Evolutionary conservation across 345 rosid species (phyloP), one percentile per base, ranked within the genome.

Genomic region (Eucalyptus rudis): DNA sequence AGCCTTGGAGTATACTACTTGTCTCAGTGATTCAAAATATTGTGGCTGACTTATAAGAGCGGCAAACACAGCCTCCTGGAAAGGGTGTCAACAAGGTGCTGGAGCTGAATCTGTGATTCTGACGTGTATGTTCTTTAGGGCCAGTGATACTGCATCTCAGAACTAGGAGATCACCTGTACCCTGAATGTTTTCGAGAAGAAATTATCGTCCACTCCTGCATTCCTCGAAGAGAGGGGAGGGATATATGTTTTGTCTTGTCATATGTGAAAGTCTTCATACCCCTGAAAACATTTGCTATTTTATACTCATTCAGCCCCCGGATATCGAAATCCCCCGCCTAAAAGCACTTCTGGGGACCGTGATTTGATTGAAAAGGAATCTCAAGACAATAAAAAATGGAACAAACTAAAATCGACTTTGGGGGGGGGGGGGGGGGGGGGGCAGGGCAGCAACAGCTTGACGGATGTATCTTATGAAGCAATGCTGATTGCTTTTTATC

Each of bases 41-140:
- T 92, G 90, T 5, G 90, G 76, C 10, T 92, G 91, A 89, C 94
- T 91, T 80, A 64, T 89, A 88, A 93, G 87, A 89, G 96, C 95
- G 81, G 90, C 89, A 40, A 4, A 89, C 58, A 95, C 94, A 88
- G 97, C 96, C 88, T 94, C 95, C 83, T 92, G 97, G 94, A 95
- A 95, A 45, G 54, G 20, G 54, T 51, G 54, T 51, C 54, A 51
- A 51, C 54, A 16, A 51, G 96, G 95, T 19, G 95, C 95, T 59
- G 96, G 96, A 84, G 95, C 94, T 24, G 92, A 94, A 92, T 95
- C 95, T 12, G 95, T 94, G 86, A 95, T 51, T 90, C 84, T 94
- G 86, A 91, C 79, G 68, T 94, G 94, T 87, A 94, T 95, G 92
- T 93, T 93, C 90, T 90, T 92, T 86, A 93, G 90, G 85, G 94